phyloP scores from a whole-genome alignment of 805 yeast species.

The Wickerhamomyces strasburgensis region DNA sequence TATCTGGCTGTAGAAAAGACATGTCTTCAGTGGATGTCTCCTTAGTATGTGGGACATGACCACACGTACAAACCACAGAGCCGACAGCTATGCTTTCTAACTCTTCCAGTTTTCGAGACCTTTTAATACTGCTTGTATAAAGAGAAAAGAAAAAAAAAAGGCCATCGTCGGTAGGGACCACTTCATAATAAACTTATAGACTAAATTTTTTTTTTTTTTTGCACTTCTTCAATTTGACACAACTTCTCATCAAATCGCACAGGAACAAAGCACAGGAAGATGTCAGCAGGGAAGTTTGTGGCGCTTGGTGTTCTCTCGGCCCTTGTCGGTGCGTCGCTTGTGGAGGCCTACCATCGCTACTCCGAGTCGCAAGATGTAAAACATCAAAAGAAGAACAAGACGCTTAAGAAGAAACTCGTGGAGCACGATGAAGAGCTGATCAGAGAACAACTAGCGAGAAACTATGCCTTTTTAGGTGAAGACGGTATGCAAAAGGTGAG shows the following conservation, averaged over 20 bases:
- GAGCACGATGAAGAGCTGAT: constrained; percentile 63
- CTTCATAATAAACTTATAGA: too few relatives aligned
- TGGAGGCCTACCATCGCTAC: constrained; percentile 26
- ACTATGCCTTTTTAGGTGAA: constrained; percentile 86
- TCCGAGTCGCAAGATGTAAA: background rate
- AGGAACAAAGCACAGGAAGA: background rate
- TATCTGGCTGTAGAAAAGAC: background rate
- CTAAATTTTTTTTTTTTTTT: constrained; percentile 1
- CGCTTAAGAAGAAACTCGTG: constrained; percentile 1
- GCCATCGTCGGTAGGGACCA: too few relatives aligned
- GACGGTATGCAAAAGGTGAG: constrained; percentile 77
- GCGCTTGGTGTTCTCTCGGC: constrained; percentile 30
- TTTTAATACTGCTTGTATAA: too few relatives aligned
- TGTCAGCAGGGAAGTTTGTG: constrained; percentile 22
- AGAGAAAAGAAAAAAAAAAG: too few relatives aligned
- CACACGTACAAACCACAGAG: too few relatives aligned
- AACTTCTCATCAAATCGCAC: too few relatives aligned
- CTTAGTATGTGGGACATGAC: too few relatives aligned
- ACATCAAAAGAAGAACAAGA: constrained; percentile 5
- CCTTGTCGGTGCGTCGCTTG: constrained; percentile 26
- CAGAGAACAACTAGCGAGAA: constrained; percentile 88
- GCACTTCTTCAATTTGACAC: constrained; percentile 1
- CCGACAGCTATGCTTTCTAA: too few relatives aligned
- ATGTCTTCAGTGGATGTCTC: too few relatives aligned
- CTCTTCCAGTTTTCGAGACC: background rate